Conservation (phyloP, 768 basidiomycete species). For the Mycena alexandri region DNA sequence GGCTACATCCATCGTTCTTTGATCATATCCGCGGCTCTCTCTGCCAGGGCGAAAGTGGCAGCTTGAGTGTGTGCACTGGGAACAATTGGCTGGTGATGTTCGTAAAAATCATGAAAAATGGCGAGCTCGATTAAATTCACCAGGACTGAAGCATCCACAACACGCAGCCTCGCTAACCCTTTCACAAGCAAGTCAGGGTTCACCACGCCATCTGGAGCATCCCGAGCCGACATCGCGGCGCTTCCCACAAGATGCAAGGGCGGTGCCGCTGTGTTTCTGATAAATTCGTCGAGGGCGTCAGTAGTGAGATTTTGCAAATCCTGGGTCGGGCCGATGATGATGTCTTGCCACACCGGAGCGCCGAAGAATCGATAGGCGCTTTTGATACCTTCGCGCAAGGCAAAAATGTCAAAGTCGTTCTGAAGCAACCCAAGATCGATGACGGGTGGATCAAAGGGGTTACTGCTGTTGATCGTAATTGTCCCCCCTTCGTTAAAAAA, state of each 20-base stretch:
- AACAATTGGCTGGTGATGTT: no score
- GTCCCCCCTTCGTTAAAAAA: conserved; percentile 39
- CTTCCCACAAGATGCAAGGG: conserved; percentile 19
- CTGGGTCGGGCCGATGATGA: conserved; percentile 19
- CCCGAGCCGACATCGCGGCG: conserved; percentile 21
- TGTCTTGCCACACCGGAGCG: conserved; percentile 20
- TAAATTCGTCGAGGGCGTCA: conserved; percentile 12
- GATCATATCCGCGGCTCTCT: no score
- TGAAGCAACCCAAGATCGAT: conserved; percentile 60
- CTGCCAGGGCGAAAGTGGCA: no score
- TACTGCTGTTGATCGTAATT: conserved; percentile 49
- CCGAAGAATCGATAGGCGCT: conserved; percentile 2
- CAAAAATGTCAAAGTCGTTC: conserved; percentile 37
- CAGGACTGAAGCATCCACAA: conserved; percentile 15
- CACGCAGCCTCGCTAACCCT: background rate
- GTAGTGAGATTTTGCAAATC: conserved; percentile 17
- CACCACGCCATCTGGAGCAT: no score
- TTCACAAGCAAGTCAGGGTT: no score
- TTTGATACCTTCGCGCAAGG: conserved; percentile 30
- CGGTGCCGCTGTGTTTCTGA: conserved; percentile 10
- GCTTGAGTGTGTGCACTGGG: no score
- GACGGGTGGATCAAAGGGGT: conserved; percentile 55
- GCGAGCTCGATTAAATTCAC: no score
- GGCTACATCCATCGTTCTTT: no score
- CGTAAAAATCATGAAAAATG: no score